Percentiles rank a stretch among this genome's conserved stretches.
Conservation (phyloP, 2,329 filamentous ascomycete genomes). For the Fusarium redolens region DNA sequence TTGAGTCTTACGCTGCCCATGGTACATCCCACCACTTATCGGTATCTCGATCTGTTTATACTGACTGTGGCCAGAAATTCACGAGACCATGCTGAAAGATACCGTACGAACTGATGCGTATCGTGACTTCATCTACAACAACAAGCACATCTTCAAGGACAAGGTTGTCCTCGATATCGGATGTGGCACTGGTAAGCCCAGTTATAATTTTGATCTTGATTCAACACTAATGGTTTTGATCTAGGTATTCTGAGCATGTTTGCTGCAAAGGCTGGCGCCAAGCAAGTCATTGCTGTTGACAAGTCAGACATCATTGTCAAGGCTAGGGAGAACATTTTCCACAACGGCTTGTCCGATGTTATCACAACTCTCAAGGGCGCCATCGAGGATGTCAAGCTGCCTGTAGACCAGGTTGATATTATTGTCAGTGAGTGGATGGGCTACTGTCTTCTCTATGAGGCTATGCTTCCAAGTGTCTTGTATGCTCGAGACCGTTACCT, state of each 20-base stretch:
- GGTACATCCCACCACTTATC: slow-evolving; percentile 57
- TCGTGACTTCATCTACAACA: slow-evolving; percentile 92
- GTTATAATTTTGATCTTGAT: slow-evolving; percentile 1
- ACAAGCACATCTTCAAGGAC: slow-evolving; percentile 86
- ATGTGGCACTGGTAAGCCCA: slow-evolving; percentile 73
- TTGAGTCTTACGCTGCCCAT: slow-evolving; percentile 71
- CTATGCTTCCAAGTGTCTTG: slow-evolving; percentile 93
- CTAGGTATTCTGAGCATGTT: slow-evolving; percentile 91
- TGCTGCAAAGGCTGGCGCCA: slow-evolving; percentile 88
- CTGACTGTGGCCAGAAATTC: slow-evolving; percentile 71
- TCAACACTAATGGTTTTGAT: not conserved
- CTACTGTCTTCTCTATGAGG: slow-evolving; percentile 91
- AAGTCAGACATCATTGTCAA: slow-evolving; percentile 91
- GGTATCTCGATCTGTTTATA: not conserved
- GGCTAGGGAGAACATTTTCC: slow-evolving; percentile 84
- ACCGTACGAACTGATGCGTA: slow-evolving; percentile 89
- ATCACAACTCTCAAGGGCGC: slow-evolving; percentile 87
- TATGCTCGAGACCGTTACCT: slow-evolving; percentile 90
- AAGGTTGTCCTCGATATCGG: slow-evolving; percentile 93
- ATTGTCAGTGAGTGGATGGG: slow-evolving; percentile 99
- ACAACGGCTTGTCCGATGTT: slow-evolving; percentile 77
- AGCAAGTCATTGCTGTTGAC: slow-evolving; percentile 89
- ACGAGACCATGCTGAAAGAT: slow-evolving; percentile 97
- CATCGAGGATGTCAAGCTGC: slow-evolving; percentile 86
- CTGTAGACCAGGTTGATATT: slow-evolving; percentile 86